Evolutionary conservation across 768 basidiomycete species (phyloP), one percentile per base, ranked within the genome.

Genomic region (Dentipellis fragilis): DNA sequence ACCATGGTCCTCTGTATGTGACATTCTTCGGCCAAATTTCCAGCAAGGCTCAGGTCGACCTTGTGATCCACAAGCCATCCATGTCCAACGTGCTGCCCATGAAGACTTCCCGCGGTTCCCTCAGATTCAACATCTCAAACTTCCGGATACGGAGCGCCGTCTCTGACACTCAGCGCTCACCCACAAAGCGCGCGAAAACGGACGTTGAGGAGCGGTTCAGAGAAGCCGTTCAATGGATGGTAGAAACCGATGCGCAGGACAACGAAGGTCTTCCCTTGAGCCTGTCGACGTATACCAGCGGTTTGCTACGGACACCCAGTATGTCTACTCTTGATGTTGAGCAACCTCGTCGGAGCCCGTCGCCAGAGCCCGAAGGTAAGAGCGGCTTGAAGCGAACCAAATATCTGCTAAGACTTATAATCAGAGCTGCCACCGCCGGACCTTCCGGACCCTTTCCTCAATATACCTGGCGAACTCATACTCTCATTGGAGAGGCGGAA

Each of bases 401-500:
- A 19, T 6, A n/a, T 17, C 19, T 45, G 42, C 42, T 45, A 8
- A 45, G n/a, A 16, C 3, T 16, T 19, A 45, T 2, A 19, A 6
- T 10, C 36, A 54, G 57, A 60, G 36, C 46, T 34, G 9, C 75
- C 70, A 73, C 68, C 70, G 1, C 73, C 75, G 10, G 76, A 76
- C 4, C 72, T 68, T 14, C 67, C 72, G 2, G 82, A 87, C 58
- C 68, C 69, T 3, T 66, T 71, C 0, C 71, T 85, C 21, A 67
- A 75, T 14, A 79, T 88, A 38, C 86, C 85, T 2, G 88, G 85
- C 2, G 87, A 89, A 65, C 66, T 82, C 0, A 69, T 89, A 2
- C 71, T 89, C 11, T 83, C 83, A 6, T 65, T 71, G 21, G 77
- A 75, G 2, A 67, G 60, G 45, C 67, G 67, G 54, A 64, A 60